A percentile compares a stretch with the other conserved stretches of the same genome.
These are phyloP conservation scores for Microdochium trichocladiopsis DNA, from an alignment of 2,329 filamentous ascomycete genomes.

Conservation along the genomic window DNA sequence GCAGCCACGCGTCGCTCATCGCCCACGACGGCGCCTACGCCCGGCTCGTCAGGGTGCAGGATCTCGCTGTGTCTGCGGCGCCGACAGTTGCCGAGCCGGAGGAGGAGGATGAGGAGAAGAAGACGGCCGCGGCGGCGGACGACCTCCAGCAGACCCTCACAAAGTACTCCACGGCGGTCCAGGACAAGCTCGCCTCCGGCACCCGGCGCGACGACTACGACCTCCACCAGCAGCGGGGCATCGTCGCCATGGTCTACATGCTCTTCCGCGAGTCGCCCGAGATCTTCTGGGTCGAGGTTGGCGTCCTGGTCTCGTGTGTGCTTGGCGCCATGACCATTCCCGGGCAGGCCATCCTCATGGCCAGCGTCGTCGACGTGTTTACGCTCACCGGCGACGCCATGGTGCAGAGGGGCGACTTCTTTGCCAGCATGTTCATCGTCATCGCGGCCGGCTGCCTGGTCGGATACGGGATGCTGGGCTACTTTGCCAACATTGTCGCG, in stretches of 20 bases:
- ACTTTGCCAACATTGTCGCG: conserved; percentile 16
- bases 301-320: not conserved
- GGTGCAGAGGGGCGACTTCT: conserved; percentile 26
- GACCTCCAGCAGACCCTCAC: not conserved
- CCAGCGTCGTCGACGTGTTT: conserved; percentile 29
- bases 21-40: conserved; percentile 7
- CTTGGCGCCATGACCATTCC: not conserved
- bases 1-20: conserved; percentile 11
- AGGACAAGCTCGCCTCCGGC: not conserved
- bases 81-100: not conserved
- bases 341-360: conserved; percentile 36
- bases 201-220: conserved; percentile 1
- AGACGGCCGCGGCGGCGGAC: not conserved
- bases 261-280: conserved; percentile 1
- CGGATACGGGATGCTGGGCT: conserved; percentile 28
- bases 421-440: conserved; percentile 34
- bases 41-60: conserved; percentile 10
- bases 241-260: conserved; percentile 1
- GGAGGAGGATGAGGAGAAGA: not conserved
- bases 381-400: conserved; percentile 16
- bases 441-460: conserved; percentile 25
- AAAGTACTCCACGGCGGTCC: not conserved
- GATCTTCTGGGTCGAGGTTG: not conserved
- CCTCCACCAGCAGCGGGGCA: not conserved
- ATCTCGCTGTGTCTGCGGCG: not conserved